Conservation (phyloP, 352 stramenopile genomes). For the Pythium insidiosum region DNA sequence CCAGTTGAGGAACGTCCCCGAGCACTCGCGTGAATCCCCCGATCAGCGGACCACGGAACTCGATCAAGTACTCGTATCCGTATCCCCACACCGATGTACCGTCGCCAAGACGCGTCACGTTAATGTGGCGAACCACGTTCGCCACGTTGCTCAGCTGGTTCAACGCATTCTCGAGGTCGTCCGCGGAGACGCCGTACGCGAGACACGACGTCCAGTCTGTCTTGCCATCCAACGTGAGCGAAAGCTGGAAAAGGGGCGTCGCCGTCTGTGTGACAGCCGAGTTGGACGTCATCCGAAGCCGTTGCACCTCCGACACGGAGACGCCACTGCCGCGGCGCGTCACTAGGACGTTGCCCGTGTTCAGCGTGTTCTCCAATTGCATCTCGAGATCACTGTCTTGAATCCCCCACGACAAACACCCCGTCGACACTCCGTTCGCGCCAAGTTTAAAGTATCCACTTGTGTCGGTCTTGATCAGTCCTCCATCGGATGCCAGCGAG, state of each 20-base stretch:
- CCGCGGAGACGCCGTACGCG: constrained; percentile 57
- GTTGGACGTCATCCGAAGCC: constrained; percentile 61
- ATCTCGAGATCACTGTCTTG: constrained; percentile 33
- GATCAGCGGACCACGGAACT: constrained; percentile 44
- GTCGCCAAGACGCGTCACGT: constrained; percentile 58
- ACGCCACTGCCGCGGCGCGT: constrained; percentile 41
- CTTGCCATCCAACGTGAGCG: constrained; percentile 46
- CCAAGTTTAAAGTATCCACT: constrained; percentile 49
- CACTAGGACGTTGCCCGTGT: constrained; percentile 45
- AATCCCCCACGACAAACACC: constrained; percentile 55
- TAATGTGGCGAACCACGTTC: constrained; percentile 32
- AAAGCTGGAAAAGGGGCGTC: constrained; percentile 48
- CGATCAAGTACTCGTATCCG: constrained; percentile 69
- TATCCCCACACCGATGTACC: constrained; percentile 60
- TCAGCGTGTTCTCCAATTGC: constrained; percentile 28
- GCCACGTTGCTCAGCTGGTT: constrained; percentile 49
- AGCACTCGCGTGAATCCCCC: constrained; percentile 54
- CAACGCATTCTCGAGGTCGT: constrained; percentile 44
- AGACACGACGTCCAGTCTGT: constrained; percentile 58
- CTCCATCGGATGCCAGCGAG: constrained; percentile 73
- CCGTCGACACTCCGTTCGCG: constrained; percentile 14
- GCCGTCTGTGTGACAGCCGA: constrained; percentile 33
- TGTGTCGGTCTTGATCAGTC: constrained; percentile 44
- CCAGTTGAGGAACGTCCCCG: constrained; percentile 38
- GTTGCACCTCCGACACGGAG: constrained; percentile 62